Conservation (phyloP, 2,329 filamentous ascomycete genomes). For the Thyridium curvatum region DNA sequence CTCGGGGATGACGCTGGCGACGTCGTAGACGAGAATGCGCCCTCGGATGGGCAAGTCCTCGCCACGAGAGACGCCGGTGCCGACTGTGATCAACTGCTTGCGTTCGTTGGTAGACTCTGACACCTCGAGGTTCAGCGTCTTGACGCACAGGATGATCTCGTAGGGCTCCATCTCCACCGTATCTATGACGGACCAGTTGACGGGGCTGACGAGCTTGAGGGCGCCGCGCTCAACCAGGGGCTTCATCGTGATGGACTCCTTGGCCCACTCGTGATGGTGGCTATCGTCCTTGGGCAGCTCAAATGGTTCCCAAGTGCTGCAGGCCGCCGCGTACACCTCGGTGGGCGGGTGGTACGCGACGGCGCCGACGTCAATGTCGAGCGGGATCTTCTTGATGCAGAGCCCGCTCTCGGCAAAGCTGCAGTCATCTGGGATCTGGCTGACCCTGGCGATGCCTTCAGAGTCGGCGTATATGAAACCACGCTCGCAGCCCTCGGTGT, state of each 20-base stretch:
- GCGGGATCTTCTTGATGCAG: conserved; percentile 62
- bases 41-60: conserved; percentile 87
- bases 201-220: conserved; percentile 73
- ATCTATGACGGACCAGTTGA: conserved; percentile 74
- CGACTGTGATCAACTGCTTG: conserved; percentile 74
- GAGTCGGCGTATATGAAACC: conserved; percentile 80
- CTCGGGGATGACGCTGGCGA: conserved; percentile 87
- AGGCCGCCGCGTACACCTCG: conserved; percentile 70
- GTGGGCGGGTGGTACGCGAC: conserved; percentile 72
- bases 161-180: conserved; percentile 64
- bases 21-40: conserved; percentile 82
- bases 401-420: conserved; percentile 72
- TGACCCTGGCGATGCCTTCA: conserved; percentile 66
- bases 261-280: conserved; percentile 72
- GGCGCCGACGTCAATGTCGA: conserved; percentile 65
- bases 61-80: conserved; percentile 78
- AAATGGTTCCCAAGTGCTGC: conserved; percentile 62
- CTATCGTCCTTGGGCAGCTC: conserved; percentile 83
- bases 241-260: conserved; percentile 57
- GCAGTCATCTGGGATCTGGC: conserved; percentile 59
- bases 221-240: conserved; percentile 67
- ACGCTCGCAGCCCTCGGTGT: conserved; percentile 69
- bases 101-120: conserved; percentile 88
- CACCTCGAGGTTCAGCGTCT: conserved; percentile 78
- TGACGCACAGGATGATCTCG: conserved; percentile 75